Evolutionary conservation across 179 eudicot species (phyloP), one percentile per base, ranked within the genome.

Genomic region (Pouteria campechiana): DNA sequence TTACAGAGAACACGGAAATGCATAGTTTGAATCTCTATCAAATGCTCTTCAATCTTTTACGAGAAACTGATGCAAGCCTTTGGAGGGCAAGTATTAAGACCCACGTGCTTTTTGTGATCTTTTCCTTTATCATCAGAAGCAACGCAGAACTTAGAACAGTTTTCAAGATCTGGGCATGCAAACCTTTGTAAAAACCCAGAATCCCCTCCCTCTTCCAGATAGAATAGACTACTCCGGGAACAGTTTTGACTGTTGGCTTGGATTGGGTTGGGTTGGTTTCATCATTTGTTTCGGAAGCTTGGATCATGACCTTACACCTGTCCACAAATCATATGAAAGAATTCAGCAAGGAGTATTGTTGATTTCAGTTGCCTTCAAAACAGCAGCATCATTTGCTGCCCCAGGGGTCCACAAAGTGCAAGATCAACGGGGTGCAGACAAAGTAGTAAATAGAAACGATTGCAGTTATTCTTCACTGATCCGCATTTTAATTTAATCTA

Each of bases 251-350:
- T 58, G n/a, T 75, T 13, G 37, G 44, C 20, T 38, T 50, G 8
- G 60, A 35, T 50, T 64, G 39, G n/a, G n/a, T n/a, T n/a, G n/a
- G n/a, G 25, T 52, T 42, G 21, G 35, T 20, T 16, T 50, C 61
- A 22, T 58, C 76, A 48, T 67, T 56, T 7, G 58, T 18, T 8
- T 82, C 85, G 7, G 85, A 82, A 59, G 93, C 95, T 61, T 85
- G 95, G 50, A 85, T 68, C 70, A 85, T 86, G 20, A 78, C 79
- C 66, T 85, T 85, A 60, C 93, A 81, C 84, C 95, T 85, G 74
- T 36, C 18, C 48, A 30, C 13, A 19, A 17, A 50, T 32, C 18
- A 46, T 13, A 17, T 5, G 12, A 7, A 29, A 5, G 3, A 21
- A 22, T 45, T 2, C 4, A 34, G 28, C 20, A 28, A 23, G 17